phyloP scores from a whole-genome alignment of 768 basidiomycete species.

The Podaxis carcinomalis region DNA sequence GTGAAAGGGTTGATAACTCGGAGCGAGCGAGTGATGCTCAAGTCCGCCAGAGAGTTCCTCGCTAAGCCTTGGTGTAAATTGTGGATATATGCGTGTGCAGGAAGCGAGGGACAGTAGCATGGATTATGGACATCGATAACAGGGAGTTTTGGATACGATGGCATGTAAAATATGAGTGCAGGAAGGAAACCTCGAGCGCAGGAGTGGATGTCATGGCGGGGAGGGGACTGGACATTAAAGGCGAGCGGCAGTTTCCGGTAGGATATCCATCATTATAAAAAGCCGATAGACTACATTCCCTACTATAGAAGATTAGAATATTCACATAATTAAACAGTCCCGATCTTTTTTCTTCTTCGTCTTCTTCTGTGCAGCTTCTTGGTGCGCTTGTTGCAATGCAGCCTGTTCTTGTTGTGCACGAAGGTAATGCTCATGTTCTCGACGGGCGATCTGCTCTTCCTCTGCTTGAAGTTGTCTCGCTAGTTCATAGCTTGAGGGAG shows the following conservation, averaged over 20 bases:
- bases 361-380: slow-evolving; percentile 22
- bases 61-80: slow-evolving; percentile 32
- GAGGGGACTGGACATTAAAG: neutral
- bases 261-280: neutral
- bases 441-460: slow-evolving; percentile 57
- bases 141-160: slow-evolving; percentile 20
- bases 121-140: slow-evolving; percentile 51
- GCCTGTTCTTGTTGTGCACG: slow-evolving; percentile 25
- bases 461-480: slow-evolving; percentile 78
- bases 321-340: slow-evolving; percentile 53
- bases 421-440: slow-evolving; percentile 28
- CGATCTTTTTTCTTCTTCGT: slow-evolving; percentile 40
- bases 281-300: neutral
- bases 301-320: neutral
- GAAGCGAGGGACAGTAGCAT: slow-evolving; percentile 49
- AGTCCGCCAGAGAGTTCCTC: slow-evolving; percentile 15
- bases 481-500: slow-evolving; percentile 49
- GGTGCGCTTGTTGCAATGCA: slow-evolving; percentile 20
- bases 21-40: slow-evolving; percentile 9
- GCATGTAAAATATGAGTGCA: neutral
- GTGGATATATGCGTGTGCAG: slow-evolving; percentile 42
- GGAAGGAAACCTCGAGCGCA: neutral
- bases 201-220: neutral
- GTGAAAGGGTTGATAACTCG: slow-evolving; percentile 26
- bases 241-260: neutral